Base-by-base conservation (phyloP, 176 grass and related monocot genomes). In the Oryza glumipatula region DNA sequence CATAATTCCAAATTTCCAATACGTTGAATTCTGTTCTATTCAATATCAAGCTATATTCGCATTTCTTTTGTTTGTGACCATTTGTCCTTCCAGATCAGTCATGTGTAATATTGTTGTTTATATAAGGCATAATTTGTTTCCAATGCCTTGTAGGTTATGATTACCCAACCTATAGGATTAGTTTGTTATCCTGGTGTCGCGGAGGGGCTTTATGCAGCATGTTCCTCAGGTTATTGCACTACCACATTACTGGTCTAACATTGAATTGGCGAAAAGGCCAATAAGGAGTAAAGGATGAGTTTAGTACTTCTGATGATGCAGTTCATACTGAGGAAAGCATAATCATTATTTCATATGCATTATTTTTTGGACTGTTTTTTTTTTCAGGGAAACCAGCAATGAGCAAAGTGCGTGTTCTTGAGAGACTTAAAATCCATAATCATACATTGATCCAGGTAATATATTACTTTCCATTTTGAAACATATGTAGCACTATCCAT, bases 321-420 rank as follows among this genome's bases (percentile, higher is more conserved):
- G 38, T 76, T 76, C 79, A 52, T 23, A 67, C 58, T 22, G 5
- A 45, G 23, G 65, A 75, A 79, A 54, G 24, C 11, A 36, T 80
- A 63, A 21, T 58, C 19, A 64, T 74, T 21, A 74, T 86, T 75
- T 73, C 30, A 0, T 83, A 74, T 68, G 33, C 74, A 45, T 64
- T 79, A 64, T 85, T 84, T 68, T 49, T 67, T 72, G 33, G 26
- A 14, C 9, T 61, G 23, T 79, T 4, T 14, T 68, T 32, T 30
- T 79, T 85, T 84, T 70, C 86, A 98, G 93, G 96, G 60, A 98
- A 98, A 81, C 87, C 91, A 67, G 76, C 96, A 35, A 88, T 85
- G 85, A 98, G 93, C 89, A 98, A 88, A 90, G 91, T 98, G 15
- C 68, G 75, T 48, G 91, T 94, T 86, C 89, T 95, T 87, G 87